phyloP scores from a whole-genome alignment of 805 yeast genomes.

The Jamesozyma jinghongensis region DNA sequence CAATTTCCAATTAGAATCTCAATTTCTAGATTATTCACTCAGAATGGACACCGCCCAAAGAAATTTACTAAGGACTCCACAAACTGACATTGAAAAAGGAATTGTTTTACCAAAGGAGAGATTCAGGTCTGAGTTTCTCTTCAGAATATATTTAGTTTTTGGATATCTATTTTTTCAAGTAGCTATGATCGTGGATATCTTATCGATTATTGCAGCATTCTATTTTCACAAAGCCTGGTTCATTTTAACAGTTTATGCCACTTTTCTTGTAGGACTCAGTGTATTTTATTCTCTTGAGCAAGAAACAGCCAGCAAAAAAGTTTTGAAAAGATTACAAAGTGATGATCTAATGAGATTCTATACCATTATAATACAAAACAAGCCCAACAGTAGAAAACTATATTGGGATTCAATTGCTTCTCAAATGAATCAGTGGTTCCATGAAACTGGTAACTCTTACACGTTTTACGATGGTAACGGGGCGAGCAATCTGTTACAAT shows the following conservation, averaged over 20 bases:
- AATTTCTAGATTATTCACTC: too few relatives aligned
- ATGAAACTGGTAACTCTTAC: not conserved
- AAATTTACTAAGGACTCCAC: too few relatives aligned
- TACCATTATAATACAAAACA: not conserved
- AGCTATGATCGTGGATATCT: too few relatives aligned
- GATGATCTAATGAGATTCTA: not conserved
- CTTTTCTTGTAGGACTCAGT: not conserved
- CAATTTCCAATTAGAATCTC: too few relatives aligned
- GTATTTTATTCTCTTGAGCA: not conserved
- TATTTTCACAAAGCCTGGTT: not conserved
- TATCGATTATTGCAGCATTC: not conserved
- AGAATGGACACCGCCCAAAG: too few relatives aligned
- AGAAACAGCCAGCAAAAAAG: not conserved
- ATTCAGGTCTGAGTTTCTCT: not conserved
- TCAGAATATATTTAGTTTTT: too few relatives aligned
- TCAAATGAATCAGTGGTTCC: not conserved
- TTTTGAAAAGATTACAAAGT: not conserved
- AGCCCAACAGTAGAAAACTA: not conserved
- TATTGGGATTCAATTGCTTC: not conserved
- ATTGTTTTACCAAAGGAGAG: not conserved
- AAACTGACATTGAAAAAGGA: not conserved
- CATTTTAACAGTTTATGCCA: not conserved
- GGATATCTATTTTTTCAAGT: too few relatives aligned
- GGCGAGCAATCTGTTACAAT: too few relatives aligned
- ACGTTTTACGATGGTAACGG: not conserved